Percentiles rank a stretch among this genome's conserved stretches.
Evolutionary conservation across 805 yeast species (phyloP).

Genomic region (Barnettozyma wickerhamii): DNA sequence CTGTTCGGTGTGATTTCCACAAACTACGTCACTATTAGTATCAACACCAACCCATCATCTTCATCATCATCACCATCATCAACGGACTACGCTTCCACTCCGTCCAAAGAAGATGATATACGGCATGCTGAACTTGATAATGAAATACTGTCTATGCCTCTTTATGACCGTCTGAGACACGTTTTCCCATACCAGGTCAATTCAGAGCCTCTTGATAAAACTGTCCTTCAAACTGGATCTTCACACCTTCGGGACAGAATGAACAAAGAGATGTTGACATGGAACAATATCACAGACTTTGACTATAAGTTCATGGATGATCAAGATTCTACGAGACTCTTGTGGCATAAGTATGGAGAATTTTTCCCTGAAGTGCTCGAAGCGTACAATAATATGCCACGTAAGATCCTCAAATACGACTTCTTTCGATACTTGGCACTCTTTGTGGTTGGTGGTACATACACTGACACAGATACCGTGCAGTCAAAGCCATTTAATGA

Average conservation of each 20-base stretch:
- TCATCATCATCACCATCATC: background rate
- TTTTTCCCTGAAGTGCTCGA: conserved; percentile 48
- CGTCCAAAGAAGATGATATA: too few species aligned
- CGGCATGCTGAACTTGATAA: too few species aligned
- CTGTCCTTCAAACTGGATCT: background rate
- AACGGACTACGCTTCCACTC: background rate
- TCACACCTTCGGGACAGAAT: background rate
- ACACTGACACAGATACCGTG: conserved; percentile 56
- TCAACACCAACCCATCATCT: background rate
- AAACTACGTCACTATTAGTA: background rate
- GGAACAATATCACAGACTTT: background rate
- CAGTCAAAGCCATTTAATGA: conserved; percentile 48
- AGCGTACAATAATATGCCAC: conserved; percentile 46
- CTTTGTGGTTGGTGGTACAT: conserved; percentile 54
- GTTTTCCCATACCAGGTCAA: background rate
- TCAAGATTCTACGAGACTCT: background rate
- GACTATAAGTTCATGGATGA: background rate
- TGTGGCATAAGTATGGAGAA: conserved; percentile 27
- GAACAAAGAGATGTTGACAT: background rate
- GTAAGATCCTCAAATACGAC: conserved; percentile 50
- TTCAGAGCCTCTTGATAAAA: background rate
- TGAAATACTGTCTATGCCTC: background rate
- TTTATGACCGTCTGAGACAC: background rate
- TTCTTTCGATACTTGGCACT: conserved; percentile 51
- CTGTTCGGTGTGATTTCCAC: background rate